Conservation (phyloP, 768 basidiomycete genomes). For the Collybia sordida region DNA sequence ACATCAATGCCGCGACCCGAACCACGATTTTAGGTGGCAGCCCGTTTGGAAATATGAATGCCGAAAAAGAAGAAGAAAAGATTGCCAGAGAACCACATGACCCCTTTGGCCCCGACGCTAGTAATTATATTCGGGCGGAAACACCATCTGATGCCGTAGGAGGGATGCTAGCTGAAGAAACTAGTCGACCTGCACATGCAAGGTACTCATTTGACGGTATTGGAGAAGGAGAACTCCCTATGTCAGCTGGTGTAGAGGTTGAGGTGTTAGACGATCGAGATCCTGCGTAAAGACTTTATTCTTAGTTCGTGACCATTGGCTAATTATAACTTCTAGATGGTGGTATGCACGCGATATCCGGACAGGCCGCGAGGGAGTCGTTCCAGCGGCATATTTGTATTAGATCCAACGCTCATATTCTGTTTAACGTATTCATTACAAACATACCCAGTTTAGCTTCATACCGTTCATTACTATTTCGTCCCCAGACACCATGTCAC, state of each 20-base stretch:
- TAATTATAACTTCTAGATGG: conserved; percentile 60
- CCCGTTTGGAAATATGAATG: conserved; percentile 34
- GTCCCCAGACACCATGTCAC: too few species aligned
- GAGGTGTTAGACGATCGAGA: conserved; percentile 81
- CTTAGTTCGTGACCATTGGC: not conserved
- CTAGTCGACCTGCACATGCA: conserved; percentile 74
- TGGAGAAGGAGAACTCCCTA: conserved; percentile 75
- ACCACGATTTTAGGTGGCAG: conserved; percentile 71
- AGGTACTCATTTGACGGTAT: conserved; percentile 80
- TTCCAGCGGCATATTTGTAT: conserved; percentile 90
- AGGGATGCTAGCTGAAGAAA: conserved; percentile 61
- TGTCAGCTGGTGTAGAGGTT: conserved; percentile 68
- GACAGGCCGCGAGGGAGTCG: conserved; percentile 83
- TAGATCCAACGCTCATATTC: conserved; percentile 46
- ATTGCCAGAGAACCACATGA: conserved; percentile 41
- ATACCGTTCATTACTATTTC: conserved; percentile 7
- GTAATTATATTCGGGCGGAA: conserved; percentile 77
- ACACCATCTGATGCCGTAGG: conserved; percentile 78
- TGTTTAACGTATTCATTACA: conserved; percentile 30
- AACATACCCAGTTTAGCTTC: conserved; percentile 20
- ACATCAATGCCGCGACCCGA: conserved; percentile 88
- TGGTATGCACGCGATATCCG: conserved; percentile 87
- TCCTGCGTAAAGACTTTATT: conserved; percentile 57
- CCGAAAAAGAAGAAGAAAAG: conserved; percentile 60
- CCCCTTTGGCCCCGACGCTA: conserved; percentile 71